Base-by-base conservation (phyloP, 257 asterid genomes). In the Scutellaria baicalensis region DNA sequence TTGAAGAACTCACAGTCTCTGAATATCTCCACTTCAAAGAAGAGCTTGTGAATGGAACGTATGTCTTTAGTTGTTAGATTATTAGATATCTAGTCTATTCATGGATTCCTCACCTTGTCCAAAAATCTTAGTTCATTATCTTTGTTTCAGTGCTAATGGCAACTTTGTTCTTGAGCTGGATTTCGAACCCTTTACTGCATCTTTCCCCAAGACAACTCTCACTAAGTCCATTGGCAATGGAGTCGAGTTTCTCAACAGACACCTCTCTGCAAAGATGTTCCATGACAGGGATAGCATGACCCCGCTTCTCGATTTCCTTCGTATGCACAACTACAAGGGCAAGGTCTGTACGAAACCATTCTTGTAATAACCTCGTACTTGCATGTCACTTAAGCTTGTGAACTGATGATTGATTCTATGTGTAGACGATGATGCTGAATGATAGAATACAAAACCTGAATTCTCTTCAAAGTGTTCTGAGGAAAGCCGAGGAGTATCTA, bases 151-250 rank as follows among this genome's bases (percentile, higher is more conserved):
- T 72, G 72, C 75, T 42, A 81, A 83, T 44, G 93, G 85, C 0
- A 91, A 86, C 85, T 89, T 94, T 70, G 96, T 94, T 61, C 90
- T 94, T 12, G 99, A 94, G 87, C 81, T 94, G 79, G 99, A 94
- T 74, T 94, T 91, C 27, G 96, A 88, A 57, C 99, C 99, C 40
- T 94, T 91, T 76, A 94, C 96, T 0, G 82, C 97, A 9, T 86
- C 96, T 3, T 81, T 91, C 39, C 99, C 99, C 1, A 90, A 88
- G 78, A 96, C 99, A 4, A 94, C 97, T 40, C 87, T 94, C 55
- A 90, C 99, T 6, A 94, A 91, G 63, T 94, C 96, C 60, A 94
- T 94, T 33, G 99, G 99, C 10, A 91, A 94, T 47, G 99, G 99
- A 71, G 99, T 94, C 21, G 96, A 94, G 79, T 94, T 94, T 82